These are phyloP conservation scores for Litchi chinensis DNA, from an alignment of 345 rosid genomes.

Conservation along the genomic window DNA sequence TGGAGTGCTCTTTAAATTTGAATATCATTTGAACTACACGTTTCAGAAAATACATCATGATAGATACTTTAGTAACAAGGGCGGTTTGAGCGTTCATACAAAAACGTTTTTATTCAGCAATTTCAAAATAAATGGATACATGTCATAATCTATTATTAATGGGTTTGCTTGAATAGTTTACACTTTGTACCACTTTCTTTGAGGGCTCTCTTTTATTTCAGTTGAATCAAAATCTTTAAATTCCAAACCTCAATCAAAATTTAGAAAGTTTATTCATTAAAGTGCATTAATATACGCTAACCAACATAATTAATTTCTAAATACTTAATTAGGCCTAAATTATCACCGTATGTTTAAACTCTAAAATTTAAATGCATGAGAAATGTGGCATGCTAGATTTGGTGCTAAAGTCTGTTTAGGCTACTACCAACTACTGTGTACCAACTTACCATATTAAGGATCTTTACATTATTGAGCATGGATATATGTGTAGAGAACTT, in stretches of 20 bases:
- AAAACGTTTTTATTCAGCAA: neutral
- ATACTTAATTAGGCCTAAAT: neutral
- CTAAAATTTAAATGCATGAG: neutral
- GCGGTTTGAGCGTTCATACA: too few species aligned
- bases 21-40: too few species aligned
- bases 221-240: neutral
- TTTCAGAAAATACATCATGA: too few species aligned
- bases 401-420: neutral
- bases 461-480: neutral
- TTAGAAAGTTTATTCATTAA: neutral
- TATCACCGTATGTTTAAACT: neutral
- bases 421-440: neutral
- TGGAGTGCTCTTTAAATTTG: too few species aligned
- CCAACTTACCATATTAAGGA: neutral
- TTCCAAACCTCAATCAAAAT: neutral
- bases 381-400: neutral
- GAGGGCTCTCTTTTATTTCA: neutral
- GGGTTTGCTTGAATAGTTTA: slow-evolving; percentile 2
- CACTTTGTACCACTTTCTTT: neutral
- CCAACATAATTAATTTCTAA: neutral
- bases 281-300: neutral
- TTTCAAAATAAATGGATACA: slow-evolving; percentile 5
- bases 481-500: neutral
- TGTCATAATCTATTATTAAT: slow-evolving; percentile 4
- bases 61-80: neutral